These are phyloP conservation scores for Penicillium frequentans DNA, from an alignment of 2,329 filamentous ascomycete genomes.

Conservation along the genomic window DNA sequence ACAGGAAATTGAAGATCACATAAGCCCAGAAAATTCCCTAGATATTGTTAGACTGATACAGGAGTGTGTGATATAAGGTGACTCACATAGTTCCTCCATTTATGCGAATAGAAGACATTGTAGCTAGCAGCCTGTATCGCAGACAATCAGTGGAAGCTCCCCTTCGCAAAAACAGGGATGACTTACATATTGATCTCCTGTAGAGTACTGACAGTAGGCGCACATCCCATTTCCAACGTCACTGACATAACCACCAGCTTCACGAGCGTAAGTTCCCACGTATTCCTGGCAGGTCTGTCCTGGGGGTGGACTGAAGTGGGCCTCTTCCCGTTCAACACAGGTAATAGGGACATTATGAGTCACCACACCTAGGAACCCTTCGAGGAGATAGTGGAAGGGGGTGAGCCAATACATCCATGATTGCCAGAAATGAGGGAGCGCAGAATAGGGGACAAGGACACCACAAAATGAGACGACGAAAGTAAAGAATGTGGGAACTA, in stretches of 20 bases:
- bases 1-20: conserved; percentile 63
- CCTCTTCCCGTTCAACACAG: conserved; percentile 59
- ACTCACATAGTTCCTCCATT: conserved; percentile 63
- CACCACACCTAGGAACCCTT: conserved; percentile 59
- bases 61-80: conserved; percentile 10
- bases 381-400: conserved; percentile 67
- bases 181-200: conserved; percentile 61
- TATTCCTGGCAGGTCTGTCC: conserved; percentile 63
- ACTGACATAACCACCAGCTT: conserved; percentile 62
- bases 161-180: background rate
- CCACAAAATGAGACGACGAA: conserved; percentile 73
- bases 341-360: conserved; percentile 56
- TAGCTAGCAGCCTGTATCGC: conserved; percentile 45
- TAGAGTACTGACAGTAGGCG: conserved; percentile 63
- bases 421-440: conserved; percentile 66
- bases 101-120: conserved; percentile 60
- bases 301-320: conserved; percentile 59
- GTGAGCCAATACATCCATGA: conserved; percentile 67
- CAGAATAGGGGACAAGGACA: conserved; percentile 66
- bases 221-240: conserved; percentile 59
- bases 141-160: background rate
- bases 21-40: conserved; percentile 64
- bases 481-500: conserved; percentile 69
- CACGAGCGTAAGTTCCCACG: conserved; percentile 51
- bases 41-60: background rate